phyloP scores from a whole-genome alignment of 2,329 filamentous ascomycete genomes.

The Colletotrichum brevisporum region DNA sequence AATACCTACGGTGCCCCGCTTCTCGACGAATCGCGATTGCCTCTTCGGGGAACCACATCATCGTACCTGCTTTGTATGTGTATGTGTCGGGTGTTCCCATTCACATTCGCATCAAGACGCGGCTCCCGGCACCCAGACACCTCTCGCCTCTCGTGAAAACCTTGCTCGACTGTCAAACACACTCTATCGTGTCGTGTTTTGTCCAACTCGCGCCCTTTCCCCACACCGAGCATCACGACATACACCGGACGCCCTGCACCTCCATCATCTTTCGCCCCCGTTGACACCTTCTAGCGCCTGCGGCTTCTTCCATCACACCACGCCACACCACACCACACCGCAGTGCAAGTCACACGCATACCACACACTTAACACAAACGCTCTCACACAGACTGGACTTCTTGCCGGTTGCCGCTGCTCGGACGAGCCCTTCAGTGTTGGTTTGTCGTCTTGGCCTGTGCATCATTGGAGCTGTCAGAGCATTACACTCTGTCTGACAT shows the following conservation, averaged over 20 bases:
- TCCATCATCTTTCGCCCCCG: neutral
- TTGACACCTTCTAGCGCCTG: slow-evolving; percentile 26
- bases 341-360: no score
- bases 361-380: no score
- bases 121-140: slow-evolving; percentile 1
- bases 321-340: no score
- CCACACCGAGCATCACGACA: slow-evolving; percentile 21
- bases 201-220: slow-evolving; percentile 10
- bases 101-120: slow-evolving; percentile 25
- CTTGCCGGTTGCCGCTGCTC: neutral
- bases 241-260: slow-evolving; percentile 12
- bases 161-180: slow-evolving; percentile 26
- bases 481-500: slow-evolving; percentile 20
- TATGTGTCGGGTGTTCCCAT: neutral
- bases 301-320: slow-evolving; percentile 3
- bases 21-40: neutral
- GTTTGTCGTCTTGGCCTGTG: neutral
- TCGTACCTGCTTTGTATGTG: slow-evolving; percentile 19
- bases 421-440: slow-evolving; percentile 10
- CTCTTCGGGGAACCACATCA: slow-evolving; percentile 23
- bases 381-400: neutral
- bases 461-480: slow-evolving; percentile 12
- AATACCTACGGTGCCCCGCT: no score
- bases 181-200: neutral
- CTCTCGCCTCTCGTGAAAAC: neutral